These are phyloP conservation scores for Candida manassasensis DNA, from an alignment of 805 yeast genomes.

Conservation along the genomic window DNA sequence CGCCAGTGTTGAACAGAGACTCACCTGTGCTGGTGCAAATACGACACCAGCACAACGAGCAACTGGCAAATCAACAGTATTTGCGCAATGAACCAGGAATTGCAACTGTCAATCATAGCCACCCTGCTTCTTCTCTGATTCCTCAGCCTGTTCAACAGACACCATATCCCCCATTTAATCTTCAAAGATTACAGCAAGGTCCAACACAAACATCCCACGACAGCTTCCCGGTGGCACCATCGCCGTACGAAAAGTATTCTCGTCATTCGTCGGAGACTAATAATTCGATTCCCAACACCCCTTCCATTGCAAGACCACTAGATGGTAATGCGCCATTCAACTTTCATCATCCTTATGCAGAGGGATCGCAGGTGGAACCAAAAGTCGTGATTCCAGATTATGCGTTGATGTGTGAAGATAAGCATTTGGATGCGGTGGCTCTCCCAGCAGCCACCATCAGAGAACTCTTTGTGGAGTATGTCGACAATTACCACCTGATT, in stretches of 20 bases:
- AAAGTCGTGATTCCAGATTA: constrained; percentile 11
- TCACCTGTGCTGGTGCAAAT: constrained; percentile 1
- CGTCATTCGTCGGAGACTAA: constrained; percentile 18
- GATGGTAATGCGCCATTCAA: constrained; percentile 3
- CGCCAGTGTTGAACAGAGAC: neutral
- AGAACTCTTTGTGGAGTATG: constrained; percentile 64
- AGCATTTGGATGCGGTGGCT: constrained; percentile 64
- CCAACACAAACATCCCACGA: too few species aligned
- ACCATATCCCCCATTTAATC: too few species aligned
- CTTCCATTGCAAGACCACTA: constrained; percentile 17
- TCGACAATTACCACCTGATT: constrained; percentile 73
- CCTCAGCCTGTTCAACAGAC: too few species aligned
- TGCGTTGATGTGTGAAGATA: constrained; percentile 54
- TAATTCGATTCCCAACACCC: constrained; percentile 26
- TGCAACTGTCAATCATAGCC: constrained; percentile 4
- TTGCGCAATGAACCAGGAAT: constrained; percentile 5
- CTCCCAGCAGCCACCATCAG: constrained; percentile 58
- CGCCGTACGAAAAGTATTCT: constrained; percentile 4
- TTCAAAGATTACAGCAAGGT: too few species aligned
- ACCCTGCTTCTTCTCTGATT: too few species aligned
- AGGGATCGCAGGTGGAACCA: constrained; percentile 3
- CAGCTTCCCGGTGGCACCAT: constrained; percentile 1
- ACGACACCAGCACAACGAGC: constrained; percentile 4
- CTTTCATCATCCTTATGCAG: neutral
- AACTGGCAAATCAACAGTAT: neutral